Evolutionary conservation across 2,329 filamentous ascomycete genomes (phyloP), one percentile per base, ranked within the genome.

Genomic region (Diplodia corticola): DNA sequence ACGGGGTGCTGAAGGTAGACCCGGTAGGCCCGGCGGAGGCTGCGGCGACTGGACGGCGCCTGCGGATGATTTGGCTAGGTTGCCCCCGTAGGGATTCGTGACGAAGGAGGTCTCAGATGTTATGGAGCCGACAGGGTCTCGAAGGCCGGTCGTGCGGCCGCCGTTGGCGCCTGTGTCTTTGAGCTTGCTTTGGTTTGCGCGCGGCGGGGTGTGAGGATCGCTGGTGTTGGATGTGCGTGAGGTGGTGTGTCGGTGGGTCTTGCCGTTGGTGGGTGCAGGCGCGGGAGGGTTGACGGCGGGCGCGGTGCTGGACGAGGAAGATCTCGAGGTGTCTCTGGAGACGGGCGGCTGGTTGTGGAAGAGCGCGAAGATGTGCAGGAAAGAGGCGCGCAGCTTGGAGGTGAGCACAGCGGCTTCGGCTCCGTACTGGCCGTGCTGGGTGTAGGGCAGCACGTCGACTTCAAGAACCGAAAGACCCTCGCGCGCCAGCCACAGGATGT

Each of bases 291-390:
- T 55, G 37, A 61, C 44, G 26, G 57, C 26, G 3, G 44, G 57
- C 20, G 57, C 57, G n/a, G 40, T 9, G 30, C 40, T 33, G 12
- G 61, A n/a, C 7, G 61, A 13, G 12, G 81, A 51, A 88, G 89
- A 67, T 57, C 59, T 55, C 6, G 49, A 59, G 26, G 35, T 28
- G 28, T 30, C 49, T 20, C 57, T 55, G 17, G 65, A 57, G 66
- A 97, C 86, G 0, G 90, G 85, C 0, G 94, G 94, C 63, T 92
- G 88, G 78, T 97, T 97, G 81, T 97, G 92, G 75, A 97, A 98
- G 13, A 98, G 85, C 64, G 96, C 95, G 77, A 97, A 97, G 70
- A 99, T 92, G 80, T 99, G 94, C 73, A 96, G 95, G 76, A 98
- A 96, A 22, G 92, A 96, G 17, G 95, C 95, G 68, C 92, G 89